Evolutionary conservation across 805 yeast species (phyloP), one percentile per base, ranked within the genome.

Genomic region (Phaffomyces antillensis): DNA sequence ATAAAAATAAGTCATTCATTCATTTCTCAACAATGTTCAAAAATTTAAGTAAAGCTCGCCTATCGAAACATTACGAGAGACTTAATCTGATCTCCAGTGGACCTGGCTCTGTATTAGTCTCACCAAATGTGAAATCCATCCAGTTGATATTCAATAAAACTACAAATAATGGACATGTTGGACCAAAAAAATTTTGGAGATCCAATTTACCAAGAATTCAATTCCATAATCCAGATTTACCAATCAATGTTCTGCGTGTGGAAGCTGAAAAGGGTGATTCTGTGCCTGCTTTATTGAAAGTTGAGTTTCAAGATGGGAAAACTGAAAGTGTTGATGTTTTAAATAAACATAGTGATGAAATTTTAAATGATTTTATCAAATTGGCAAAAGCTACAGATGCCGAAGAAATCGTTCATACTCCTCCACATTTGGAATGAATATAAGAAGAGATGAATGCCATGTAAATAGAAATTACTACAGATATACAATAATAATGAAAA

Each of bases 191-290:
- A 52, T 86, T 89, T 64, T 86, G 95, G 93, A 77, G 76, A 54
- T 66, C 71, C 42, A 75, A 79, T 64, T 68, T 89, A 46, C 95
- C 93, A 24, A 79, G 89, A 7, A 71, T 89, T 50, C 81, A 79
- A 60, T 89, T 85, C 63, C 90, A 87, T 67, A 89, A 89, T 62
- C 90, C 91, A n/a, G 66, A 68, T 37, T 58, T 85, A 25, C 73
- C 77, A 23, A 78, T 87, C 45, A 70, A 73, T 23, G 82, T 87
- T 32, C 66, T 73, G 13, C 70, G 89, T 52, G 70, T 84, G 37
- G 66, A 70, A 35, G 60, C 65, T 40, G 34, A 47, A 5, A 63
- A 65, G 23, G 67, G 64, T 40, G 75, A 72, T 17, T 76, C 75
- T 39, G 55, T 57, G 35, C 83, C 82, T 3, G 67, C 77, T 25